A percentile compares a stretch with the other conserved stretches of the same genome.
phyloP scores from a whole-genome alignment of 1,284 basidiomycete genomes.

The Apiotrichum siamense region DNA sequence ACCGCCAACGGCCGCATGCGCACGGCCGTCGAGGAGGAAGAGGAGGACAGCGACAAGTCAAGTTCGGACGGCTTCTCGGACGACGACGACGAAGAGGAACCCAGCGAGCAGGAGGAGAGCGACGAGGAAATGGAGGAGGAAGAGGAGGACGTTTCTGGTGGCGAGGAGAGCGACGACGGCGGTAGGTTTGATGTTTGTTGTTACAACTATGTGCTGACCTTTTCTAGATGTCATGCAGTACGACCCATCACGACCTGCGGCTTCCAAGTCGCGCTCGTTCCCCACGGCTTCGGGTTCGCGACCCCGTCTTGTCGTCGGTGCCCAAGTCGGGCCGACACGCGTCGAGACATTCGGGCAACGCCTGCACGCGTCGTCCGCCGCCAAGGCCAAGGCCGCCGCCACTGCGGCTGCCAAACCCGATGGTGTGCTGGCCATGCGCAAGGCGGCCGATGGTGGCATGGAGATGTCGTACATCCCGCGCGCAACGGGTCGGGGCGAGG shows the following conservation, averaged over 20 bases:
- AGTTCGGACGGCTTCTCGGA: slow-evolving; percentile 63
- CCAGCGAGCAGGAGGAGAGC: slow-evolving; percentile 43
- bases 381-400: slow-evolving; percentile 6
- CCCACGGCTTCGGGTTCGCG: slow-evolving; percentile 19
- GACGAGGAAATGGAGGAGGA: slow-evolving; percentile 34
- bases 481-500: slow-evolving; percentile 12
- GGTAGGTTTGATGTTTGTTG: slow-evolving; percentile 18
- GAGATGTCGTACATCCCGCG: slow-evolving; percentile 52
- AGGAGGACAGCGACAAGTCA: slow-evolving; percentile 74
- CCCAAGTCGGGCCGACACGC: slow-evolving; percentile 11
- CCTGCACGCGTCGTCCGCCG: slow-evolving; percentile 22
- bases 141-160: slow-evolving; percentile 52
- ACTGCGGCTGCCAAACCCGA: slow-evolving; percentile 21
- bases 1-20: slow-evolving; percentile 44
- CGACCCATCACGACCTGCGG: slow-evolving; percentile 51
- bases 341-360: slow-evolving; percentile 46
- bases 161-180: slow-evolving; percentile 53
- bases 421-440: slow-evolving; percentile 40
- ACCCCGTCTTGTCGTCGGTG: slow-evolving; percentile 35
- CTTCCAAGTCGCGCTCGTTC: slow-evolving; percentile 18
- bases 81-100: slow-evolving; percentile 35
- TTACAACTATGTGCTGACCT: neutral
- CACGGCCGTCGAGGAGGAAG: slow-evolving; percentile 84
- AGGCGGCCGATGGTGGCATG: slow-evolving; percentile 49
- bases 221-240: slow-evolving; percentile 36